Evolutionary conservation across 805 yeast genomes (phyloP), one percentile per base, ranked within the genome.

Genomic region (Metschnikowia colocasiae): DNA sequence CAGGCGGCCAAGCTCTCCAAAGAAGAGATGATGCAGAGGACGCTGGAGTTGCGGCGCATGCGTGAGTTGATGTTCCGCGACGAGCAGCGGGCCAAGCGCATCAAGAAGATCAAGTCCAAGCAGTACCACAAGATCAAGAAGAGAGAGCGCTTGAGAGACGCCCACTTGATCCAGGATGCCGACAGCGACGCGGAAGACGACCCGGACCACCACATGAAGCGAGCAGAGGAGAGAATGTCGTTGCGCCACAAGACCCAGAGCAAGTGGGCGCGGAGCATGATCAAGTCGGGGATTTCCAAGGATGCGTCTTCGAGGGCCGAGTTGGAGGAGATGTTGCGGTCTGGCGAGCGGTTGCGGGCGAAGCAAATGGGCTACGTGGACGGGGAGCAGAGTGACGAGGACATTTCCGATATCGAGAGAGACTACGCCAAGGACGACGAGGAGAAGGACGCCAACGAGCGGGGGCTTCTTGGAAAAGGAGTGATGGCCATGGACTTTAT

Each of bases 61-160:
- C 79, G 99, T 54, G 99, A 94, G 62, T 78, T 92, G 53, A 88
- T 92, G 96, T 94, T 90, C 71, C 78, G 98, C 59, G 97, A 92
- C 59, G 97, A 92, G 70, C 80, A 83, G 61, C 84, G 87, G 60
- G 91, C 98, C 8, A 90, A 81, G 66, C 79, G 99, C 58, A 76
- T 94, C 59, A 92, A 92, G 73, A 94, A 92, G 71, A 94, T 94
- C 66, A 94, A 94, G 66, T 89, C 97, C 32, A 94, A 92, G 67
- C 78, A 89, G 1, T 94, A 83, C 67, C 87, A 87, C 58, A 85
- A 86, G 62, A 85, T 91, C 45, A 83, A 87, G 59, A 89, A 91
- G 78, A 87, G 84, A 64, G 97, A 91, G 63, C 70, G 87, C 54
- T 66, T 85, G 54, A 81, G 81, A 53, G 85, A 85, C 57, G 76